Base-by-base conservation (phyloP, 1,284 basidiomycete genomes). In the Gomphus bonarii region DNA sequence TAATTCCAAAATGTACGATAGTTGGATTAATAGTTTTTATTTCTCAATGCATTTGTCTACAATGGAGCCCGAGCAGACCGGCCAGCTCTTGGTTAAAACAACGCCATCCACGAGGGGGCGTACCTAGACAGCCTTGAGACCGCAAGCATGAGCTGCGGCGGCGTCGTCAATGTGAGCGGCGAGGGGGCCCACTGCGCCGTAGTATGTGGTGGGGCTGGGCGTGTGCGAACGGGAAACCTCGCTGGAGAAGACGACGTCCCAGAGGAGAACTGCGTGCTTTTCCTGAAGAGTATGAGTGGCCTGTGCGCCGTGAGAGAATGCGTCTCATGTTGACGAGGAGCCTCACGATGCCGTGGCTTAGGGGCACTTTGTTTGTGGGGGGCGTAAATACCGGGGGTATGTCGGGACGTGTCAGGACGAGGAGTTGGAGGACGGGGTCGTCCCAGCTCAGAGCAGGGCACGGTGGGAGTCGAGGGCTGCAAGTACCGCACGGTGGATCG, bases 281-380 rank as follows among this genome's bases (percentile, higher is more conserved):
- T 82, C 80, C 82, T 84, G 52, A 1, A 36, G 10, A 12, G 16
- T 12, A 20, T 38, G 48, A 10, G 31, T 43, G 11, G 22, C 3
- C n/a, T 18, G 28, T n/a, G 20, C 22, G 31, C 31, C 12, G 28
- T 18, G 40, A 48, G 14, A n/a, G 22, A 43, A 11, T 30, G 53
- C 67, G 58, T 50, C 79, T 82, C 79, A 84, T 77, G 62, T 85
- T 81, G 0, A 81, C 68, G 4, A 85, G 70, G 2, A 84, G 69
- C 14, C 78, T 70, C 40, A 82, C 69, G 63, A 79, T 85, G 3
- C 82, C 84, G 58, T 85, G 85, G 0, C 84, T 84, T 0, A 86
- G 69, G 3, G 77, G 0, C 67, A 67, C 9, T 76, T 64, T 54
- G 78, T n/a, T n/a, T n/a, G 74, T 69, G 79, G 49, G 85, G 66